Evolutionary conservation across 2,329 filamentous ascomycete species (phyloP), one percentile per base, ranked within the genome.

Genomic region (Fusarium duplospermum): DNA sequence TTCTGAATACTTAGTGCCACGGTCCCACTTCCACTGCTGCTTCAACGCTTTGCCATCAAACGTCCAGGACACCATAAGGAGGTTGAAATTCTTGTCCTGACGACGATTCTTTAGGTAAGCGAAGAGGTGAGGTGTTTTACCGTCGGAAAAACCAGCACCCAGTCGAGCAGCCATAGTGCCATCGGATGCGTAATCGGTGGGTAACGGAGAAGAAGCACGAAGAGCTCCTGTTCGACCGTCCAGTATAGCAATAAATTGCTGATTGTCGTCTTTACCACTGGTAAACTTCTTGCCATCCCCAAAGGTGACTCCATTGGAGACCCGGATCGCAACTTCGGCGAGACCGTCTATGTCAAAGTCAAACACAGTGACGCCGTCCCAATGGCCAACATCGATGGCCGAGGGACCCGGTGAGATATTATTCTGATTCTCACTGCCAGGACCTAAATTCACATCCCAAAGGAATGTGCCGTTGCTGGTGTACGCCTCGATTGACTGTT

Each of bases 361-460:
- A 16, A 73, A 78, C 4, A 78, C 75, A 13, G 75, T 78, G 8
- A 71, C 73, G 2, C 75, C 73, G 20, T 78, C 75, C 73, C 72
- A 77, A 52, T 78, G 70, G 0, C 75, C 75, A 2, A 78, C 64
- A 11, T 77, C 58, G 24, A 73, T 67, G 6, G 76, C 52, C 3
- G 75, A 64, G 4, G 75, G 66, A 1, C 76, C 73, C 0, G 75
- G 76, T 1, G 63, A 66, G 24, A 78, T 78, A 11, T 73, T 78
- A 27, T 75, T 50, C 36, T 77, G 75, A 6, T 77, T 64, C 29
- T 67, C 58, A 61, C 76, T 78, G 59, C 74, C 74, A 7, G 73
- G 67, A 0, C 75, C 75, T 40, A 77, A 31, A 31, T 71, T 70
- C 29, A 78, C 45, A 20, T 71, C 42, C 75, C 73, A 75, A 6